phyloP scores from a whole-genome alignment of 2,329 filamentous ascomycete species.

The Colletotrichum higginsianum region DNA sequence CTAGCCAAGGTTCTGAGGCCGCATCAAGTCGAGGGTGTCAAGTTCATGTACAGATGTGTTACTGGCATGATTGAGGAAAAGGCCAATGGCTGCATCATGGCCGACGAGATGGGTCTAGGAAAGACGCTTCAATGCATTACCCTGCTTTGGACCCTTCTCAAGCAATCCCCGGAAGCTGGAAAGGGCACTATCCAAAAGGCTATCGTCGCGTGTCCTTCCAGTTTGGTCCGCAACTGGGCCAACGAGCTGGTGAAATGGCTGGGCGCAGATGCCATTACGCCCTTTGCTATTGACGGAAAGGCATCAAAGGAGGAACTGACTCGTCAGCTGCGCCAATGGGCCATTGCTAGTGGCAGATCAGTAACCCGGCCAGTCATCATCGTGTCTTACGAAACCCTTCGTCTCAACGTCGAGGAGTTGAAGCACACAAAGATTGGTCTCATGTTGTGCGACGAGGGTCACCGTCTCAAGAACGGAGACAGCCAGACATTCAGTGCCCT shows the following conservation, averaged over 20 bases:
- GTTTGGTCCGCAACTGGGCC: slow-evolving; percentile 97
- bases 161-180: slow-evolving; percentile 96
- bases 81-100: slow-evolving; percentile 99
- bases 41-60: slow-evolving; percentile 95
- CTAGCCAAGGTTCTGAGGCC: slow-evolving; percentile 92
- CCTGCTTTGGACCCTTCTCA: slow-evolving; percentile 95
- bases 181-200: slow-evolving; percentile 96
- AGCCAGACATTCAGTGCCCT: slow-evolving; percentile 94
- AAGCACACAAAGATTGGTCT: slow-evolving; percentile 92
- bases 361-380: slow-evolving; percentile 95
- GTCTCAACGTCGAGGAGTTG: slow-evolving; percentile 90
- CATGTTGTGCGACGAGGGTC: slow-evolving; percentile 95
- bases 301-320: slow-evolving; percentile 94
- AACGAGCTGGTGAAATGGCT: slow-evolving; percentile 98
- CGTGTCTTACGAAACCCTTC: slow-evolving; percentile 96
- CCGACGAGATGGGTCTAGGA: slow-evolving; percentile 97
- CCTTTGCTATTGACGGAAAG: slow-evolving; percentile 97
- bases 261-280: slow-evolving; percentile 88
- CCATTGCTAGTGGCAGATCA: slow-evolving; percentile 88
- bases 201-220: slow-evolving; percentile 96
- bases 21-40: slow-evolving; percentile 98
- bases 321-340: slow-evolving; percentile 93
- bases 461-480: slow-evolving; percentile 96
- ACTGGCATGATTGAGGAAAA: slow-evolving; percentile 96
- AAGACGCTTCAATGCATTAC: slow-evolving; percentile 98